Evolutionary conservation across 768 basidiomycete genomes (phyloP), one percentile per base, ranked within the genome.

Genomic region (Kwoniella bestiolae): DNA sequence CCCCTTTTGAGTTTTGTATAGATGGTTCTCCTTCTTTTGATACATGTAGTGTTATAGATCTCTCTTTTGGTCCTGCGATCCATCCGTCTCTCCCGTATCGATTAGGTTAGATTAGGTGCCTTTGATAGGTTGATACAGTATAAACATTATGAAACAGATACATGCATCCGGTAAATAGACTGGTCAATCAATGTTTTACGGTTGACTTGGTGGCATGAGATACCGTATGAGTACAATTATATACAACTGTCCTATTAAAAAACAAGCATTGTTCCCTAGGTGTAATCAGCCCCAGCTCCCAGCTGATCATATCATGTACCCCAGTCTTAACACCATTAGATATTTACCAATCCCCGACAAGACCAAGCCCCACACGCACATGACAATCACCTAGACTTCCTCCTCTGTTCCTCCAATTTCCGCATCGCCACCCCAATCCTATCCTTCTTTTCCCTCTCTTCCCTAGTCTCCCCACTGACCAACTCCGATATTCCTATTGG

Each of bases 401-500:
- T 53, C 52, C 52, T 53, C 29, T 50, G 60, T n/a, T 50, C 44
- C 26, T 32, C 47, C 38, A 59, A 34, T 28, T 32, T 59, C 26
- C 35, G 25, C 60, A 61, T 28, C 26, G 60, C 60, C 28, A 28
- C 29, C 21, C 31, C 60, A 2, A 34, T 56, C 23, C 46, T 47
- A 47, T 31, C 61, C 25, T 57, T 41, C 9, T 34, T 61, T 25
- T 23, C 41, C 44, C 50, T 61, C 26, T 61, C 60, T 25, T 63
- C 53, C 28, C 18, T 65, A 9, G 23, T 63, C 31, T 55, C 66
- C 49, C 53, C 55, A 5, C 71, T 72, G 1, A 71, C 73, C 58
- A 74, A 72, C 55, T 78, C 77, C 52, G 61, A 53, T 5, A 78
- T 71, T 12, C 38, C 45, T 3, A 75, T 65, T 16, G 46, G 38